phyloP scores from a whole-genome alignment of 345 rosid species.

The Pistacia atlantica region DNA sequence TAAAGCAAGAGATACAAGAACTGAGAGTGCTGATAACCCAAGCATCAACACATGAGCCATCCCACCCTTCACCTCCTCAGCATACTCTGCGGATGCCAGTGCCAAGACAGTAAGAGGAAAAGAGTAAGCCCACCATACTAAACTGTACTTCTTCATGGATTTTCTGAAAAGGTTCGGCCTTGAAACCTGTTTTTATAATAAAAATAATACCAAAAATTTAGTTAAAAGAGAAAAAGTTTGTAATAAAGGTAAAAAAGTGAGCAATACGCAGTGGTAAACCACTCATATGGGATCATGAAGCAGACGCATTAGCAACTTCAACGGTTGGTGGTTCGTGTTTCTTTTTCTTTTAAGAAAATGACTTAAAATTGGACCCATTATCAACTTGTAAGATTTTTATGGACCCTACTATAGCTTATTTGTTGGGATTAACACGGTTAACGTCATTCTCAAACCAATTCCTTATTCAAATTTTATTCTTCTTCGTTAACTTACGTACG shows the following conservation, averaged over 20 bases:
- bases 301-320: neutral
- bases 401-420: neutral
- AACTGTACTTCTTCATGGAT: slow-evolving; percentile 41
- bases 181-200: slow-evolving; percentile 14
- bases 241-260: too few relatives aligned
- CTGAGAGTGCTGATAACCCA: slow-evolving; percentile 31
- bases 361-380: neutral
- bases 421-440: neutral
- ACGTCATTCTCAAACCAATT: slow-evolving; percentile 9
- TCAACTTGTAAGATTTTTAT: neutral
- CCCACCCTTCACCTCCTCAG: slow-evolving; percentile 33
- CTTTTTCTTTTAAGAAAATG: neutral
- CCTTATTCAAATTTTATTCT: slow-evolving; percentile 13
- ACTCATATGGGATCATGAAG: neutral
- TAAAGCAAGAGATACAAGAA: slow-evolving; percentile 28
- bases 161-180: slow-evolving; percentile 41
- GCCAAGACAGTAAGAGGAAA: slow-evolving; percentile 43
- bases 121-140: slow-evolving; percentile 53
- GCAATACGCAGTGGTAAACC: too few relatives aligned
- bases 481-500: neutral
- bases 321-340: neutral
- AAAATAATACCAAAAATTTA: neutral
- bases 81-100: slow-evolving; percentile 34
- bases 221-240: neutral
- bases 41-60: slow-evolving; percentile 32